Base-by-base conservation (phyloP, 257 asterid species). In the Ilex aquifolium region DNA sequence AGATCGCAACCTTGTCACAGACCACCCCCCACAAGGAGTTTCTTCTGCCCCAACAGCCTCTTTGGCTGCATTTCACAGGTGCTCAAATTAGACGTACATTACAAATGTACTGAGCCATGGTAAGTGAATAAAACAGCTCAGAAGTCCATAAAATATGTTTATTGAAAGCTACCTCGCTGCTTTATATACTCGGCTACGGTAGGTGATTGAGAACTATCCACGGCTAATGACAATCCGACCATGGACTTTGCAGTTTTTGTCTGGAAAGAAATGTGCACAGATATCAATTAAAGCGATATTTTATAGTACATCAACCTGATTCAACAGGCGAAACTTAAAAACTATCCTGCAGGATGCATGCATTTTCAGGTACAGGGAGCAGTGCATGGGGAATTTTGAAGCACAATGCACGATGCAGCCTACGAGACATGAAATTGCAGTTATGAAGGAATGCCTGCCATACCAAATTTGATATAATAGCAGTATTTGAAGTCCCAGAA, bases 11-110 rank as follows among this genome's bases (percentile, higher is more conserved):
- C 99, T 89, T 62, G 94, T 89, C 56, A 93, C 96, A 30, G 85
- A 87, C 99, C 99, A 93, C 68, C 86, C 87, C 56, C 94, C 95
- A 63, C 80, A 88, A 69, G 97, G 99, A 75, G 96, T 86, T 85
- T 93, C 99, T 67, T 87, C 95, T 17, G 91, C 99, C 72, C 99
- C 97, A 60, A 93, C 96, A 72, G 95, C 97, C 71, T 93, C 99
- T 76, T 83, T 84, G 53, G 85, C 99, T 93, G 81, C 72, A 80
- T 52, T 69, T 75, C 61, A 46, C 63, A 69, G 63, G 51, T 29
- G 55, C 31, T 61, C 40, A 44, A 57, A 60, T 65, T 46, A 60
- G 65, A 30, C 57, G 15, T 4, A n/a, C 52, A 46, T 10, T 10
- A 46, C 3, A 46, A 46, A 46, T 46, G 27, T 21, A 46, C n/a